Percentiles rank a stretch among this genome's conserved stretches.
phyloP scores from a whole-genome alignment of 2,329 filamentous ascomycete genomes.

The Beauveria caledonica region DNA sequence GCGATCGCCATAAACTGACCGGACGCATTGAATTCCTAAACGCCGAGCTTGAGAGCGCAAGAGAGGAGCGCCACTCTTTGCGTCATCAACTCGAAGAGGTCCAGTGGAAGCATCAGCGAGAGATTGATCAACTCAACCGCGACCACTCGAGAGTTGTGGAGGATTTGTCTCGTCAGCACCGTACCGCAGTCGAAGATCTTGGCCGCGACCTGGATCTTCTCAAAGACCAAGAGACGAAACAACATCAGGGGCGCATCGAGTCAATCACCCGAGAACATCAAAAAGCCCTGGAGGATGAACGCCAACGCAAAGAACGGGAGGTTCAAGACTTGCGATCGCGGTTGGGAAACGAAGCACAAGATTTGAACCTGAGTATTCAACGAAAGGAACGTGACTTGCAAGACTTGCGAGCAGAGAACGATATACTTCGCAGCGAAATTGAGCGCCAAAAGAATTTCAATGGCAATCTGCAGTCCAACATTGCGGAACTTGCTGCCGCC shows the following conservation, averaged over 20 bases:
- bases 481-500: constrained; percentile 52
- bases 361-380: constrained; percentile 38
- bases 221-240: constrained; percentile 40
- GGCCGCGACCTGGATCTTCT: constrained; percentile 37
- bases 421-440: constrained; percentile 41
- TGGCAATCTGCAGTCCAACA: constrained; percentile 38
- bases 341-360: constrained; percentile 43
- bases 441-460: constrained; percentile 59
- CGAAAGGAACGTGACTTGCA: constrained; percentile 48
- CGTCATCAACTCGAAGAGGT: constrained; percentile 29
- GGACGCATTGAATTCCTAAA: constrained; percentile 45
- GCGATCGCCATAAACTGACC: constrained; percentile 37
- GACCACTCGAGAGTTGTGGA: constrained; percentile 28
- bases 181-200: constrained; percentile 25
- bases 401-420: constrained; percentile 34
- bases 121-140: constrained; percentile 45
- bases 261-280: constrained; percentile 55
- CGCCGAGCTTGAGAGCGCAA: constrained; percentile 48
- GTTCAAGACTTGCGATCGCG: constrained; percentile 54
- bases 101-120: constrained; percentile 31
- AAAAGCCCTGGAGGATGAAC: constrained; percentile 58
- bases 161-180: constrained; percentile 28
- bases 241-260: constrained; percentile 61
- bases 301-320: constrained; percentile 49
- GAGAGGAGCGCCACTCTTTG: constrained; percentile 27